Conservation (phyloP, 2,329 filamentous ascomycete genomes). For the Sporothrix protearum region DNA sequence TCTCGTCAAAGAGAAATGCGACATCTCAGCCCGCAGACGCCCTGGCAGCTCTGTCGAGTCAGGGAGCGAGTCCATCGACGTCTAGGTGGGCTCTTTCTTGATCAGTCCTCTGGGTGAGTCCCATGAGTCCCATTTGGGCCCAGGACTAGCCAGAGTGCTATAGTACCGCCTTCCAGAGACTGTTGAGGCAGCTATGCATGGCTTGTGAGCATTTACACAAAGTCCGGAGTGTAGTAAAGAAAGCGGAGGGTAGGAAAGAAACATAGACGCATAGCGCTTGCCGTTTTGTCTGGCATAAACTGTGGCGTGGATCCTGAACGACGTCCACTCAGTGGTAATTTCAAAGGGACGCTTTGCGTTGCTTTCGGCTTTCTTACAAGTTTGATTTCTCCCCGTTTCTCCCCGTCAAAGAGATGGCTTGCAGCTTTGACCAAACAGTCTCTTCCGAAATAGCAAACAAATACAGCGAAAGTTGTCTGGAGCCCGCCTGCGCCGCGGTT, state of each 20-base stretch:
- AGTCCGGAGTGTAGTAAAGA: neutral
- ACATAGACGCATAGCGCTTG: neutral
- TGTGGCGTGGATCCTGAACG: neutral
- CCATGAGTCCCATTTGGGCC: neutral
- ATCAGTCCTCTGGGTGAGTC: neutral
- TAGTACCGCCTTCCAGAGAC: too few relatives aligned
- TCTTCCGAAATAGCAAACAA: neutral
- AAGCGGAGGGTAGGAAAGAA: too few relatives aligned
- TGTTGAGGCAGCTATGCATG: too few relatives aligned
- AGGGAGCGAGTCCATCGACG: too few relatives aligned
- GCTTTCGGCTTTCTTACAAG: neutral
- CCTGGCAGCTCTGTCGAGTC: neutral
- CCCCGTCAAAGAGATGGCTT: neutral
- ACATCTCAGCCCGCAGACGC: conserved; percentile 10
- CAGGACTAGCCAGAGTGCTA: neutral
- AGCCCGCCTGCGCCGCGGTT: neutral
- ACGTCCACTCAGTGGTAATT: neutral
- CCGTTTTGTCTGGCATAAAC: neutral
- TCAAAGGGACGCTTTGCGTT: neutral
- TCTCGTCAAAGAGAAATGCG: conserved; percentile 23
- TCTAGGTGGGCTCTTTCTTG: neutral
- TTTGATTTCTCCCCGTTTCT: neutral
- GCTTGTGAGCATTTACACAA: neutral
- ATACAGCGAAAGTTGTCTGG: neutral
- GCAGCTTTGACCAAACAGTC: neutral